Evolutionary conservation across 768 basidiomycete genomes (phyloP), one percentile per base, ranked within the genome.

Genomic region (Lactarius sp.): DNA sequence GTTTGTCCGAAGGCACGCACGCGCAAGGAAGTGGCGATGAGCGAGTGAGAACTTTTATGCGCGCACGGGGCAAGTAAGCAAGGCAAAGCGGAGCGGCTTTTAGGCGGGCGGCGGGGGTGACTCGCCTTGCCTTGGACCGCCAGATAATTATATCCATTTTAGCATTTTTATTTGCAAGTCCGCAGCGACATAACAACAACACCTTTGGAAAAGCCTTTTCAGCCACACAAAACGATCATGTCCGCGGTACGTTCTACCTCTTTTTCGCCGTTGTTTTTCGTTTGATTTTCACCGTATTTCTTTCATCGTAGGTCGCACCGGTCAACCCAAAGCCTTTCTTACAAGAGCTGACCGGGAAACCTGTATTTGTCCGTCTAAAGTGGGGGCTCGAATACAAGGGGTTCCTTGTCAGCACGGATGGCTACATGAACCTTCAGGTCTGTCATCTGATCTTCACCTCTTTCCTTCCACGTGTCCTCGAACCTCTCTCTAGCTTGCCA

Each of bases 341-440:
- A 71, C 94, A 98, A 78, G 95, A 97, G 75, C 86, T 98, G 69
- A 98, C 97, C 33, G 97, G 97, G 67, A 98, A 99, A 80, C 88
- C 90, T 44, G 92, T 98, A 51, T 91, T 86, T 72, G 97, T 98
- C 66, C 85, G 86, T 64, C 84, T 99, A 72, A 99, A 99, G 79
- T 99, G 97, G 97, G 97, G 97, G 66, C 82, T 98, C 56, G 94
- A 98, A 73, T 98, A 98, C 82, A 97, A 94, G 79, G 97, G 97
- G 49, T 99, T 97, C 79, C 83, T 99, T 67, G 97, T 99, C 69
- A 95, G 92, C 71, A 98, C 97, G 7, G 97, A 99, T 76, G 93
- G 93, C 13, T 99, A 97, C 79, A 98, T 98, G 97, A 99, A 99
- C 75, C 84, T 99, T 52, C 97, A 99, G 81, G 96, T 92, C 70